phyloP scores from a whole-genome alignment of 2,329 filamentous ascomycete genomes.

The Simplicillium aogashimaense region DNA sequence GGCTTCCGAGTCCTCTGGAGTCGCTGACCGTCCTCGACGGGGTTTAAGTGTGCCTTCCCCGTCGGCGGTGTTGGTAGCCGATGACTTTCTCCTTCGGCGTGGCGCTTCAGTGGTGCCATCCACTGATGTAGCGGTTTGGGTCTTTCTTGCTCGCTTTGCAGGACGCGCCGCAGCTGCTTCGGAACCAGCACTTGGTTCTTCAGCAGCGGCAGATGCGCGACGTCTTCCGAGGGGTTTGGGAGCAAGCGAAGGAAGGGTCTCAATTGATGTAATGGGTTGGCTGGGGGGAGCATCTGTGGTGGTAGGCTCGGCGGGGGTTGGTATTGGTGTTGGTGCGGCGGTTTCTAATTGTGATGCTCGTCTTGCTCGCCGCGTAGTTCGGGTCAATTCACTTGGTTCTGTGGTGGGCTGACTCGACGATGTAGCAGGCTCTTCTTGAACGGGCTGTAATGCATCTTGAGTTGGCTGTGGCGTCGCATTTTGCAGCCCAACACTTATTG shows the following conservation, averaged over 20 bases:
- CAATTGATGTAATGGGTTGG: background rate
- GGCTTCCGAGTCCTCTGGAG: conserved; percentile 54
- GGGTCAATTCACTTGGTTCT: too few species aligned
- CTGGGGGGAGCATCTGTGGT: too few species aligned
- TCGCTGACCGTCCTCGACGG: conserved; percentile 35
- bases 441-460: too few species aligned
- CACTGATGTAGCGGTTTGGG: background rate
- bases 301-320: too few species aligned
- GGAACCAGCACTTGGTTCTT: background rate
- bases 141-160: conserved; percentile 4
- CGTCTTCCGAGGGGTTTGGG: conserved; percentile 1
- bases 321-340: too few species aligned
- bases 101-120: conserved; percentile 1
- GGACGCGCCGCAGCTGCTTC: background rate
- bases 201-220: conserved; percentile 1
- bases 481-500: too few species aligned
- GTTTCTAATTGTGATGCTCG: conserved; percentile 13
- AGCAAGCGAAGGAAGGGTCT: background rate
- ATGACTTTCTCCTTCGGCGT: conserved; percentile 1
- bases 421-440: too few species aligned
- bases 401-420: too few species aligned
- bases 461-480: too few species aligned
- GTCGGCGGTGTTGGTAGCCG: conserved; percentile 5
- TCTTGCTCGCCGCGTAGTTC: conserved; percentile 8
- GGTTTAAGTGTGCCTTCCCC: conserved; percentile 11